phyloP scores from a whole-genome alignment of 768 basidiomycete species.

The Suillus discolor region DNA sequence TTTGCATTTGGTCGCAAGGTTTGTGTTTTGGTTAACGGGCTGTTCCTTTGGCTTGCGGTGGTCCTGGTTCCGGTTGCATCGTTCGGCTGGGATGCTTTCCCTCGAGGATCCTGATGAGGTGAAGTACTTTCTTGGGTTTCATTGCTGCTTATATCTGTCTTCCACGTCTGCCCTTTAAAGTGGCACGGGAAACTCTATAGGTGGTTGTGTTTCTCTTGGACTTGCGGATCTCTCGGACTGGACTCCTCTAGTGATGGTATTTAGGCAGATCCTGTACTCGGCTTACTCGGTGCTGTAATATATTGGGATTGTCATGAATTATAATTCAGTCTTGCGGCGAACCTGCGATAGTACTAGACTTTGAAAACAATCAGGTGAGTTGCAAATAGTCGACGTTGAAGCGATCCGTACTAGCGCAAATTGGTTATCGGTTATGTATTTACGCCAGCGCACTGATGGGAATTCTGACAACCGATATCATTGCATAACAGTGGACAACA shows the following conservation, averaged over 20 bases:
- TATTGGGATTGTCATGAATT: not conserved
- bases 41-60: slow-evolving; percentile 3
- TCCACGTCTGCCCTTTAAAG: slow-evolving; percentile 2
- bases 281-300: not conserved
- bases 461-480: slow-evolving; percentile 5
- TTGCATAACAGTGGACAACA: not conserved
- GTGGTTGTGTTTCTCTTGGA: not conserved
- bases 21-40: not conserved
- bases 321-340: not conserved
- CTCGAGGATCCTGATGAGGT: slow-evolving; percentile 1
- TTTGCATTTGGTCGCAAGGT: not conserved
- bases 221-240: slow-evolving; percentile 7
- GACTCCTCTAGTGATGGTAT: not conserved
- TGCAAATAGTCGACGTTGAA: not conserved
- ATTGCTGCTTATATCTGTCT: not conserved
- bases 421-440: slow-evolving; percentile 1
- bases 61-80: slow-evolving; percentile 3
- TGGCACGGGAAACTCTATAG: slow-evolving; percentile 1
- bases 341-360: not conserved
- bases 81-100: not conserved
- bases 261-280: not conserved
- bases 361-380: not conserved
- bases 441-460: slow-evolving; percentile 5
- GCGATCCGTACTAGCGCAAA: not conserved
- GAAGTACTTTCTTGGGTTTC: not conserved